Conservation (phyloP, 1,284 basidiomycete genomes). For the Moniliophthora roreri region DNA sequence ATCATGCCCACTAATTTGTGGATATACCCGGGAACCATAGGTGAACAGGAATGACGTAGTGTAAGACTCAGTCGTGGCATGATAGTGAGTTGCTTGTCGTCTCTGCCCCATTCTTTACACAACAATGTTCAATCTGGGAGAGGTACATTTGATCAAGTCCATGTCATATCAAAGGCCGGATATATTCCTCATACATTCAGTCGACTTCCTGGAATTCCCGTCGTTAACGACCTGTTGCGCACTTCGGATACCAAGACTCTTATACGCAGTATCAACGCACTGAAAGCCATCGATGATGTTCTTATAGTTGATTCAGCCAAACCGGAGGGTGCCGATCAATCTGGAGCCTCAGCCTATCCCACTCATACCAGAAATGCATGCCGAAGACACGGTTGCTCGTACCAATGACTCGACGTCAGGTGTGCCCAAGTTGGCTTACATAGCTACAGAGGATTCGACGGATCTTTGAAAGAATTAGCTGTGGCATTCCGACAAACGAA, state of each 20-base stretch:
- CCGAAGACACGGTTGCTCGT: conserved; percentile 55
- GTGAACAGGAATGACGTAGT: conserved; percentile 39
- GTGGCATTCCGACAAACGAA: neutral
- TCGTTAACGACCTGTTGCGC: conserved; percentile 55
- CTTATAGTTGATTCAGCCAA: neutral
- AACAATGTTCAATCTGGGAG: conserved; percentile 46
- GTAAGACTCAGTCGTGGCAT: conserved; percentile 53
- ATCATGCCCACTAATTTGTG: no score
- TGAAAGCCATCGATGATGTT: conserved; percentile 30
- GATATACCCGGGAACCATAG: no score
- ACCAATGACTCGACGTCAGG: conserved; percentile 71
- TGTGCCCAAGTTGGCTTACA: conserved; percentile 66
- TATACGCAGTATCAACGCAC: conserved; percentile 35
- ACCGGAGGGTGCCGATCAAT: no score
- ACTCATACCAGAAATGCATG: conserved; percentile 29
- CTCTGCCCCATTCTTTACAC: neutral
- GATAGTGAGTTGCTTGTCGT: conserved; percentile 45
- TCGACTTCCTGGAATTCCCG: conserved; percentile 55
- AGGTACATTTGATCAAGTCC: conserved; percentile 61
- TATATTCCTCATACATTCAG: conserved; percentile 67
- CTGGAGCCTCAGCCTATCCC: no score
- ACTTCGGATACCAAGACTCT: conserved; percentile 52
- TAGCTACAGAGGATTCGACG: conserved; percentile 55
- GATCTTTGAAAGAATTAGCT: conserved; percentile 36
- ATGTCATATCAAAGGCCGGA: conserved; percentile 60